Base-by-base conservation (phyloP, 31 red algal species). In the Endocladia muricata region DNA sequence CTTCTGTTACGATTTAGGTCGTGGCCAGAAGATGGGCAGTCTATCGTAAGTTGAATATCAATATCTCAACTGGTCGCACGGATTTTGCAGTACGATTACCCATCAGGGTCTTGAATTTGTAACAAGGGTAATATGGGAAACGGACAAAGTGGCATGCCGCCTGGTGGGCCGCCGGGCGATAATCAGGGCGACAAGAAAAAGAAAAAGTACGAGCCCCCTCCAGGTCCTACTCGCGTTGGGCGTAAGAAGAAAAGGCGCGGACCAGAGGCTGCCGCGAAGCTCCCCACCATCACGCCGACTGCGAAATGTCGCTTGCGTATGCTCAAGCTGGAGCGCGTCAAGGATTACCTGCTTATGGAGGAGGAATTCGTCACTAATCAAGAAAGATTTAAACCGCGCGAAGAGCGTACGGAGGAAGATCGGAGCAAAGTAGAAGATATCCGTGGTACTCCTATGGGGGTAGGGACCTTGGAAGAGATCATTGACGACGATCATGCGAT, bases 401-500 rank as follows among this genome's bases (percentile, higher is more conserved):
- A 95, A 69, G 92, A 95, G 44, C 81, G 84, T 39, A 77, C 82
- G 0, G 92, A 99, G 74, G 96, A 99, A 74, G 96, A 99, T 81
- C 89, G 96, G 61, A 37, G 61, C 19, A 97, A 92, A 42, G 89
- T 97, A 21, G 96, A 99, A 49, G 91, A 94, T 74, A 89, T 99
- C 34, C 85, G 96, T 19, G 96, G 96, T 9, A 93, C 92, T 23
- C 96, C 96, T 8, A 86, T 99, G 84, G 93, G 96, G 42, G 96
- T 99, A 7, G 96, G 96, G 55, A 92, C 92, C 23, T 60, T 99
- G 23, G 96, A 99, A 76, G 96, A 99, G 77, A 93, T 99, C 49
- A 90, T 99, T 61, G 96, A 99, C 56, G 96, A 99, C 30, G 87
- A 99, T 78, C 96, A 99, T 73, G 96, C 96, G 1, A 99, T 99